Evolutionary conservation across 768 basidiomycete species (phyloP).

Genomic region (Astraeus odoratus): DNA sequence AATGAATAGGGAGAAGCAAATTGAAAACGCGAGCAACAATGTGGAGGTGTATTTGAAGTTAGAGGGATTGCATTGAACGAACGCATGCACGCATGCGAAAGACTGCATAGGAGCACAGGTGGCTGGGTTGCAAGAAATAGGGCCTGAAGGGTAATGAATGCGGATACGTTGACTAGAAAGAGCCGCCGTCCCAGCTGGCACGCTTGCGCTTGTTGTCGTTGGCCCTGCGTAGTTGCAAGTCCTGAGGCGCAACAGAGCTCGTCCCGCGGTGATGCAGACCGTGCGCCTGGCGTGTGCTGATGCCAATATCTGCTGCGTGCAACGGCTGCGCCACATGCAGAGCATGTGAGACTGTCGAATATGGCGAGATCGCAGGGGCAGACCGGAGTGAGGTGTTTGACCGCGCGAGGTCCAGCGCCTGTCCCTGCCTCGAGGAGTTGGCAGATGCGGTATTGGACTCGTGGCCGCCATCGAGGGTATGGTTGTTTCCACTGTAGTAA

Average conservation of each 20-base stretch:
- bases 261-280: slow-evolving; percentile 41
- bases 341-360: slow-evolving; percentile 24
- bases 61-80: background rate
- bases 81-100: background rate
- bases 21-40: slow-evolving; percentile 5
- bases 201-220: slow-evolving; percentile 52
- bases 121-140: slow-evolving; percentile 6
- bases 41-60: background rate
- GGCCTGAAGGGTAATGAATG: slow-evolving; percentile 3
- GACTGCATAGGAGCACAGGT: too few relatives aligned
- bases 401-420: slow-evolving; percentile 46
- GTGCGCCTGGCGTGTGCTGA: slow-evolving; percentile 8
- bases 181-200: slow-evolving; percentile 49
- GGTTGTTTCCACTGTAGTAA: slow-evolving; percentile 41
- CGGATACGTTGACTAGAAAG: slow-evolving; percentile 16
- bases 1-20: background rate
- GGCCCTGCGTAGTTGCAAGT: slow-evolving; percentile 40
- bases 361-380: slow-evolving; percentile 18
- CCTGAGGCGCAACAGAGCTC: slow-evolving; percentile 48
- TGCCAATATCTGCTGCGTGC: slow-evolving; percentile 15
- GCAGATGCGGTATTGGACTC: slow-evolving; percentile 17
- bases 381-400: slow-evolving; percentile 26
- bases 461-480: slow-evolving; percentile 22
- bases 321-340: slow-evolving; percentile 29
- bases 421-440: slow-evolving; percentile 34